Evolutionary conservation across 371 early-diverging fungal genomes (phyloP).

Genomic region (Funneliformis caledonium): DNA sequence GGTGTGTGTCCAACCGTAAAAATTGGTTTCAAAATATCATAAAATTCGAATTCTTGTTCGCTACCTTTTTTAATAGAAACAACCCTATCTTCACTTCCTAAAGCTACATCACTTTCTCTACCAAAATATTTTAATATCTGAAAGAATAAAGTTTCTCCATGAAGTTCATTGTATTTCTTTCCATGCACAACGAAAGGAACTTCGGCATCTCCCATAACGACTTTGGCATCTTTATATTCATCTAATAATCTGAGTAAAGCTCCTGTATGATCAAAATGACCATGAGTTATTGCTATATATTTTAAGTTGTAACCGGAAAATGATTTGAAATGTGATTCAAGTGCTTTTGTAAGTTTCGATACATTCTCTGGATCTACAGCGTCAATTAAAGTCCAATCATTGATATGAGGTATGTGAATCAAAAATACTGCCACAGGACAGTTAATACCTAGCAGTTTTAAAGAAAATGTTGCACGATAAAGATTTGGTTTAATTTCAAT

Average conservation of each 20-base stretch:
- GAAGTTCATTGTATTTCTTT: conserved; percentile 41
- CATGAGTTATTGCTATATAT: conserved; percentile 51
- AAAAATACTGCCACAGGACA: conserved; percentile 50
- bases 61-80: conserved; percentile 43
- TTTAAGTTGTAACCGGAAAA: conserved; percentile 45
- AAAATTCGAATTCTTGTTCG: conserved; percentile 48
- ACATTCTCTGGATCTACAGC: conserved; percentile 48
- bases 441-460: conserved; percentile 41
- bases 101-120: conserved; percentile 44
- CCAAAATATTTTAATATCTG: conserved; percentile 46
- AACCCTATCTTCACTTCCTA: conserved; percentile 42
- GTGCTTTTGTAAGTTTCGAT: conserved; percentile 43
- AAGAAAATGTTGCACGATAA: conserved; percentile 49
- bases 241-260: conserved; percentile 45
- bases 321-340: conserved; percentile 43
- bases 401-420: conserved; percentile 41
- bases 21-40: conserved; percentile 47
- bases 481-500: conserved; percentile 50
- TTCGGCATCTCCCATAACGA: conserved; percentile 49
- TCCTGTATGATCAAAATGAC: conserved; percentile 52
- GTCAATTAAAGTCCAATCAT: conserved; percentile 50
- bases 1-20: conserved; percentile 52
- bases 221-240: conserved; percentile 47
- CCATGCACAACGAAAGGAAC: conserved; percentile 48
- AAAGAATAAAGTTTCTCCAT: conserved; percentile 47